Conservation (phyloP, 495 filamentous ascomycete species). For the Cenococcum geophilum region DNA sequence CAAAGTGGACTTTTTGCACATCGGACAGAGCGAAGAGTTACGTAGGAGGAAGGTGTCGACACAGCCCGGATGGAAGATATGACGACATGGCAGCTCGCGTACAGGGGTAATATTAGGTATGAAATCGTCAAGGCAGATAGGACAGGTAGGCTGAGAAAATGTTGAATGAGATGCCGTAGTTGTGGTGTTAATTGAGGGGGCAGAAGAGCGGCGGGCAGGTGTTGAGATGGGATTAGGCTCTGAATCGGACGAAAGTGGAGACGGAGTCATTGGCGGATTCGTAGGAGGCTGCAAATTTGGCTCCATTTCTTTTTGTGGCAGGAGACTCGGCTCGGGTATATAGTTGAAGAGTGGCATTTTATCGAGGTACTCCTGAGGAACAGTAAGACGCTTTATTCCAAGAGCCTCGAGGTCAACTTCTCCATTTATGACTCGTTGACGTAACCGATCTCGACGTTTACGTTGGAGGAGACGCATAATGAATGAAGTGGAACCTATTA, state of each 20-base stretch:
- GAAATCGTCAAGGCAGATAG: slow-evolving; percentile 83
- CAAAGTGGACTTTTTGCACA: slow-evolving; percentile 76
- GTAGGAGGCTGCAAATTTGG: slow-evolving; percentile 4
- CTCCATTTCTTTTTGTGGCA: slow-evolving; percentile 3
- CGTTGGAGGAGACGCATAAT: slow-evolving; percentile 70
- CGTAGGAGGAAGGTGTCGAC: slow-evolving; percentile 71
- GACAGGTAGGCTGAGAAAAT: slow-evolving; percentile 66
- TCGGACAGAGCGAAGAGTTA: slow-evolving; percentile 72
- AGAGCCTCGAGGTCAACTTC: slow-evolving; percentile 75
- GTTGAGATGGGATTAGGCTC: slow-evolving; percentile 34
- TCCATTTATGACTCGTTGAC: slow-evolving; percentile 61
- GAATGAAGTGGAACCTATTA: slow-evolving; percentile 59
- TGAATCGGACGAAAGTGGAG: slow-evolving; percentile 21
- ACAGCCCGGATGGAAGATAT: slow-evolving; percentile 87
- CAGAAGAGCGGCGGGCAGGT: slow-evolving; percentile 25
- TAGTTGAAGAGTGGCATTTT: slow-evolving; percentile 72
- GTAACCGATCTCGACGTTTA: slow-evolving; percentile 56
- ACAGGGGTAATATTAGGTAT: slow-evolving; percentile 59
- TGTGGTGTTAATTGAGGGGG: slow-evolving; percentile 21
- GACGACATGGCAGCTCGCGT: slow-evolving; percentile 77
- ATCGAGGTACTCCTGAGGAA: slow-evolving; percentile 62
- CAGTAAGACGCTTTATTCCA: slow-evolving; percentile 67
- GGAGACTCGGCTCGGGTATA: background rate
- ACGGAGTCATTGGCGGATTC: slow-evolving; percentile 17
- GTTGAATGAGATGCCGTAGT: slow-evolving; percentile 14